Conservation (phyloP, 2,329 filamentous ascomycete genomes). For the Diaporthe amygdali region DNA sequence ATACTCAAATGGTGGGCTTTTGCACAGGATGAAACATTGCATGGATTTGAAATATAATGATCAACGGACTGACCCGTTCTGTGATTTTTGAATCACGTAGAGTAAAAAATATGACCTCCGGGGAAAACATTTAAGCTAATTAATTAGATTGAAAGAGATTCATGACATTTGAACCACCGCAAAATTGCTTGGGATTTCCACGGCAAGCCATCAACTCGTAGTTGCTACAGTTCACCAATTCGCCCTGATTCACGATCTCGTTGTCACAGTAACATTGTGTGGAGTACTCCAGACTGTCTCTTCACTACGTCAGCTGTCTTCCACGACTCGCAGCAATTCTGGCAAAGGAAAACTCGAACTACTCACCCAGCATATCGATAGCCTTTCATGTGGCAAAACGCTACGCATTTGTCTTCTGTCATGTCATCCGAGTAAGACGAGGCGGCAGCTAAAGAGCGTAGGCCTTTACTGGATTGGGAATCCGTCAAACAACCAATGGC, state of each 20-base stretch:
- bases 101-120: too few species aligned
- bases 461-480: not conserved
- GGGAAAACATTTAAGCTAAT: too few species aligned
- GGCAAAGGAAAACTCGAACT: not conserved
- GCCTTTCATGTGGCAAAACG: not conserved
- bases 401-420: not conserved
- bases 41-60: too few species aligned
- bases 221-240: not conserved
- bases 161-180: not conserved
- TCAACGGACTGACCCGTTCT: too few species aligned
- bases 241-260: not conserved
- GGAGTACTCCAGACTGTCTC: not conserved
- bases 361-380: not conserved
- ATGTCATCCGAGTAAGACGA: not conserved
- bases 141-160: not conserved
- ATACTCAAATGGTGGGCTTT: too few species aligned
- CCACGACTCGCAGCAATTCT: not conserved
- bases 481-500: not conserved
- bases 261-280: not conserved
- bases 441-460: not conserved
- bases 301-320: not conserved
- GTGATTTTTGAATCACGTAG: not conserved
- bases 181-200: not conserved
- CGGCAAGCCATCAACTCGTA: not conserved
- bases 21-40: too few species aligned